These are phyloP conservation scores for Rhynchosporium agropyri DNA, from an alignment of 2,329 filamentous ascomycete species.

Conservation along the genomic window DNA sequence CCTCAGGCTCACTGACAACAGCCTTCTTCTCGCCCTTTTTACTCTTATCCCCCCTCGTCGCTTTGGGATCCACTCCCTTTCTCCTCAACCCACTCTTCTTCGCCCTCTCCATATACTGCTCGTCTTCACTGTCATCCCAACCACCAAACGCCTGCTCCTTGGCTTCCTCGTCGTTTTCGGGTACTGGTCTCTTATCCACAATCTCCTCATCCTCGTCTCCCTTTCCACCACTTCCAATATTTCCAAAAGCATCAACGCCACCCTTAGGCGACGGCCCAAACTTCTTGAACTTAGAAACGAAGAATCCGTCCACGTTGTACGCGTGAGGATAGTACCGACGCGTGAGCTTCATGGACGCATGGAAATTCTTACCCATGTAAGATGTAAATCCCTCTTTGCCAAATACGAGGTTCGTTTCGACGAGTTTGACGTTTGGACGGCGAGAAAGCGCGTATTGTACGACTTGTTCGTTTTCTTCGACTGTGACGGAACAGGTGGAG, in stretches of 20 bases:
- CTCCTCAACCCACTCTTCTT: slow-evolving; percentile 73
- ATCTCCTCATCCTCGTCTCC: slow-evolving; percentile 46
- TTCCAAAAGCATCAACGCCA: slow-evolving; percentile 31
- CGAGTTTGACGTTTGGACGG: slow-evolving; percentile 89
- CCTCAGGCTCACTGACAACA: not conserved
- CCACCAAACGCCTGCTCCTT: slow-evolving; percentile 65
- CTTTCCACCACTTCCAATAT: slow-evolving; percentile 22
- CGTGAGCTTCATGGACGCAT: slow-evolving; percentile 79
- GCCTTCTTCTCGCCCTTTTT: slow-evolving; percentile 26
- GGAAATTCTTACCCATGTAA: slow-evolving; percentile 90
- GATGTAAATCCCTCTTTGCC: slow-evolving; percentile 90
- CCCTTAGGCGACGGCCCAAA: slow-evolving; percentile 71
- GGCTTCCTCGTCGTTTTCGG: slow-evolving; percentile 42
- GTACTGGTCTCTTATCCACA: slow-evolving; percentile 66
- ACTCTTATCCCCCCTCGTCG: slow-evolving; percentile 45
- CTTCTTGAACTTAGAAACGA: slow-evolving; percentile 97
- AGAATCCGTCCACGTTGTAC: slow-evolving; percentile 98
- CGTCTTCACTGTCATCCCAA: slow-evolving; percentile 75
- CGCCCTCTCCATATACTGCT: slow-evolving; percentile 71
- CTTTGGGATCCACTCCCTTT: slow-evolving; percentile 73
- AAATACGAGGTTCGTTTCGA: slow-evolving; percentile 87
- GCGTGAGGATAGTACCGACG: slow-evolving; percentile 87
- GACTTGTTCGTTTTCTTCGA: slow-evolving; percentile 92
- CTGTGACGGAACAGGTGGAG: slow-evolving; percentile 91
- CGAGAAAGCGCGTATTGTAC: slow-evolving; percentile 92